phyloP scores from a whole-genome alignment of 129 eudicot genomes.

The sunflower (Helianthus annuus) region HanXRQr2.0-SUNRISE NC_035433.2:138162473-138162972 shows the following conservation, averaged over 20 bases:
- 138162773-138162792: constrained; percentile 62
- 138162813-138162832: constrained; percentile 81
- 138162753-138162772: constrained; percentile 37
- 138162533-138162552: constrained; percentile 63
- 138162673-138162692: not conserved
- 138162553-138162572: constrained; percentile 62
- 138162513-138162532: constrained; percentile 95
- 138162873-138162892: constrained; percentile 67
- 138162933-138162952: constrained; percentile 81
- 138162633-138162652: constrained; percentile 48
- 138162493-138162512: constrained; percentile 55
- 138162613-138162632: constrained; percentile 64
- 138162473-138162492: constrained; percentile 76
- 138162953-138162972: constrained; percentile 89
- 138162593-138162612: constrained; percentile 64
- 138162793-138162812: constrained; percentile 54
- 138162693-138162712: not conserved
- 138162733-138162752: not conserved
- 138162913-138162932: constrained; percentile 71
- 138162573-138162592: constrained; percentile 57
- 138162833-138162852: constrained; percentile 74
- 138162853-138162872: constrained; percentile 76
- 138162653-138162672: not conserved
- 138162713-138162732: not conserved
- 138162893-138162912: constrained; percentile 48